phyloP scores from a whole-genome alignment of 495 filamentous ascomycete species.

The Xylaria acuta region DNA sequence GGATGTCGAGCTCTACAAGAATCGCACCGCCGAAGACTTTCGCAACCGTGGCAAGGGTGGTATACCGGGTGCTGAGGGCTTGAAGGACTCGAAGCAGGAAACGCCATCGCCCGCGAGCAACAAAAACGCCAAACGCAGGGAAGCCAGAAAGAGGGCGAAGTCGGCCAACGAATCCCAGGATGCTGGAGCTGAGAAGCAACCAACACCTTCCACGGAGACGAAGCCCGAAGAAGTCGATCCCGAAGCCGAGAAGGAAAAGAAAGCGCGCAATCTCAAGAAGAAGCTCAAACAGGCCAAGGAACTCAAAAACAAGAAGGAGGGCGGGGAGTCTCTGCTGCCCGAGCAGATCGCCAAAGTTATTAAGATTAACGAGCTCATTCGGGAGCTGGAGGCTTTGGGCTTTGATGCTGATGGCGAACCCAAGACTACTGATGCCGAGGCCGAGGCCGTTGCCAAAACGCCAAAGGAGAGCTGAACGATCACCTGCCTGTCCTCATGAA shows the following conservation, averaged over 20 bases:
- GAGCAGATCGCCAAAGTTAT: constrained; percentile 98
- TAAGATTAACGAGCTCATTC: constrained; percentile 90
- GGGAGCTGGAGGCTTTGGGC: constrained; percentile 85
- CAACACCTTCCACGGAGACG: constrained; percentile 35
- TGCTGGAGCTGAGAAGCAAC: constrained; percentile 39
- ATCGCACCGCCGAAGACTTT: constrained; percentile 84
- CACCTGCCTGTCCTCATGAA: not conserved
- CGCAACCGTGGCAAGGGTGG: constrained; percentile 77
- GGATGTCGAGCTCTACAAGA: constrained; percentile 96
- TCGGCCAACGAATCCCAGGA: constrained; percentile 54
- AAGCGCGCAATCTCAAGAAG: constrained; percentile 91
- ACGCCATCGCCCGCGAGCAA: constrained; percentile 63
- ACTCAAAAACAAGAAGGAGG: constrained; percentile 87
- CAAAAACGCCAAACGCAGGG: constrained; percentile 94
- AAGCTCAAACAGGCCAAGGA: constrained; percentile 94
- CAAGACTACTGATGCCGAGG: constrained; percentile 31
- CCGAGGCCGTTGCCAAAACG: not conserved
- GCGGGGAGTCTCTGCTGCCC: constrained; percentile 79
- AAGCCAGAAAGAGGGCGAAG: constrained; percentile 88
- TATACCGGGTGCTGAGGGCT: constrained; percentile 78
- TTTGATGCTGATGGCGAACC: constrained; percentile 71
- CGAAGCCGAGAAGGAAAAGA: constrained; percentile 87
- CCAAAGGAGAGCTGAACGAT: constrained; percentile 18
- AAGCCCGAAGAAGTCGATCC: constrained; percentile 59
- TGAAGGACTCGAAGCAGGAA: constrained; percentile 60